phyloP scores from a whole-genome alignment of 768 basidiomycete genomes.

The Agrocybe chaxingu region DNA sequence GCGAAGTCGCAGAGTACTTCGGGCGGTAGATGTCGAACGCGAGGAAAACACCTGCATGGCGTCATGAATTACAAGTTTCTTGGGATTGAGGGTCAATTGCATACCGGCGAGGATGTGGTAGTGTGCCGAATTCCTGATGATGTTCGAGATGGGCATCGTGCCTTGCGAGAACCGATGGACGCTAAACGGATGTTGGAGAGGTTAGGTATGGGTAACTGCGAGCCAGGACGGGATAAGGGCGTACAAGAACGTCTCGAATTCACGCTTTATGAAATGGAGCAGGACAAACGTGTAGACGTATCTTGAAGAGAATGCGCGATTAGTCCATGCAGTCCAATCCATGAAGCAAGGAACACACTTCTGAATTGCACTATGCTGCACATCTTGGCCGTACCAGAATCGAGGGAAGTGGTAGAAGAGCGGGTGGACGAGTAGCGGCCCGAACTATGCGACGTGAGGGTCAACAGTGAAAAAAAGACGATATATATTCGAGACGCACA shows the following conservation, averaged over 20 bases:
- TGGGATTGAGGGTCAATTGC: neutral
- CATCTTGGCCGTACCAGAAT: constrained; percentile 64
- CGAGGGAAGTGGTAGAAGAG: constrained; percentile 71
- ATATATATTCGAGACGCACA: constrained; percentile 43
- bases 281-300: constrained; percentile 74
- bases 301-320: constrained; percentile 24
- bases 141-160: constrained; percentile 84
- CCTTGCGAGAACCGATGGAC: constrained; percentile 95
- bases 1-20: constrained; percentile 63
- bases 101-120: constrained; percentile 79
- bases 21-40: constrained; percentile 83
- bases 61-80: neutral
- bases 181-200: constrained; percentile 29
- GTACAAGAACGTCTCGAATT: constrained; percentile 88
- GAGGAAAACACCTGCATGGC: constrained; percentile 59
- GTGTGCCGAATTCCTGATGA: constrained; percentile 90
- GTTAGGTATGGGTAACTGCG: constrained; percentile 1
- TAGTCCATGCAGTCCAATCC: neutral
- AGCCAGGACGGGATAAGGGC: constrained; percentile 18
- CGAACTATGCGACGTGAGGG: constrained; percentile 46
- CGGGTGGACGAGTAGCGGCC: constrained; percentile 89
- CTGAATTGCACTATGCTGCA: constrained; percentile 76
- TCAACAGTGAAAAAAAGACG: neutral
- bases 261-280: constrained; percentile 88
- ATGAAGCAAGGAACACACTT: constrained; percentile 40